Evolutionary conservation across 1,284 basidiomycete species (phyloP).

Genomic region (Apiotrichum veenhuisii): DNA sequence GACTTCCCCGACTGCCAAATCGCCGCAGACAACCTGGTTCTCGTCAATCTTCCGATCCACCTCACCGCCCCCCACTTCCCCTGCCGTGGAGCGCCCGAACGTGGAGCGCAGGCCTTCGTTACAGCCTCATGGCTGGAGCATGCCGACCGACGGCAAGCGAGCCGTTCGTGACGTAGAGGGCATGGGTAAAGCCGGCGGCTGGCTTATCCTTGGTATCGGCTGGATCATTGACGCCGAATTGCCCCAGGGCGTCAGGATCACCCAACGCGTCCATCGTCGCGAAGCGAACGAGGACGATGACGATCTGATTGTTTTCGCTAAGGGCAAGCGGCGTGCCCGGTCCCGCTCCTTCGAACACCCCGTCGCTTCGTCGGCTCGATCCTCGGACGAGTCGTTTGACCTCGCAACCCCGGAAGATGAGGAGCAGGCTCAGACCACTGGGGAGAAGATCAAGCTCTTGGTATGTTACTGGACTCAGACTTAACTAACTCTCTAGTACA

Average conservation of each 20-base stretch:
- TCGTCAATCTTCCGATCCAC: constrained; percentile 15
- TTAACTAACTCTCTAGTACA: constrained; percentile 26
- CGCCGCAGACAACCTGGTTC: constrained; percentile 19
- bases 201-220: constrained; percentile 41
- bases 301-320: constrained; percentile 14
- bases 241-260: neutral
- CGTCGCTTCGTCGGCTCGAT: neutral
- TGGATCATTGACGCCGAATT: constrained; percentile 34
- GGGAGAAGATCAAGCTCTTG: constrained; percentile 26
- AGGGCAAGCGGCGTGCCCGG: constrained; percentile 11
- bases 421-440: neutral
- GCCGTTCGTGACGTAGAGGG: constrained; percentile 39
- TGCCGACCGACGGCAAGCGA: constrained; percentile 40
- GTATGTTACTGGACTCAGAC: constrained; percentile 19
- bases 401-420: constrained; percentile 16
- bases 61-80: neutral
- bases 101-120: neutral
- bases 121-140: constrained; percentile 31
- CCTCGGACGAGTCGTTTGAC: constrained; percentile 12
- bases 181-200: constrained; percentile 43
- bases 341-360: neutral
- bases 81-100: neutral
- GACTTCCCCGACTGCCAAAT: neutral
- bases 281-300: constrained; percentile 6
- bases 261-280: neutral